A percentile compares a stretch with the other conserved stretches of the same genome.
Evolutionary conservation across 768 basidiomycete genomes (phyloP).

Genomic region (Termitomyces sp.): DNA sequence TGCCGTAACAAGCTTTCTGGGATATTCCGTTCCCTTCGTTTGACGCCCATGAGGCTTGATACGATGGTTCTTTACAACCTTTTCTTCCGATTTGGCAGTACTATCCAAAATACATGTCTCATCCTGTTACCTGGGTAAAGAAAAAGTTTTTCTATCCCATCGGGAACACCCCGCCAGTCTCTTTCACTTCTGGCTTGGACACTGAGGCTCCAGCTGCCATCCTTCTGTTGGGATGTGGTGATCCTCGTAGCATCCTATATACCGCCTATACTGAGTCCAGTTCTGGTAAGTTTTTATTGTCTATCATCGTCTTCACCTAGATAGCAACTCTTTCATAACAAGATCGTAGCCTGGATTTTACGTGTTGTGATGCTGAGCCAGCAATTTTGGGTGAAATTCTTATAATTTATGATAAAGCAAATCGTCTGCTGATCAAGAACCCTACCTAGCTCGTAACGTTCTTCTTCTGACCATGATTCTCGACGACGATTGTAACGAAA

Average conservation of each 20-base stretch:
- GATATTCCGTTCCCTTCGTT: background rate
- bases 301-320: background rate
- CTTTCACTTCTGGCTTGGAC: constrained; percentile 42
- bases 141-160: constrained; percentile 53
- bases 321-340: constrained; percentile 1
- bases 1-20: background rate
- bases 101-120: constrained; percentile 30
- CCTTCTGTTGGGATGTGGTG: constrained; percentile 55
- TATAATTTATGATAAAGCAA: background rate
- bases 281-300: constrained; percentile 17
- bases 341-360: constrained; percentile 38
- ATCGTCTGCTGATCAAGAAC: background rate
- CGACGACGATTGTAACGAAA: constrained; percentile 22
- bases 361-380: constrained; percentile 48
- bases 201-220: constrained; percentile 45
- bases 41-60: background rate
- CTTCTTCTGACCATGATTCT: constrained; percentile 40
- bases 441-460: constrained; percentile 41
- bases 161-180: constrained; percentile 55
- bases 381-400: constrained; percentile 37
- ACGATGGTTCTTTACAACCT: background rate
- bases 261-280: constrained; percentile 34
- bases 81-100: background rate
- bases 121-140: constrained; percentile 39
- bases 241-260: constrained; percentile 51